A percentile compares a stretch with the other conserved stretches of the same genome.
Conservation (phyloP, 805 yeast species). For the Wickerhamiella domercqiae region DNA sequence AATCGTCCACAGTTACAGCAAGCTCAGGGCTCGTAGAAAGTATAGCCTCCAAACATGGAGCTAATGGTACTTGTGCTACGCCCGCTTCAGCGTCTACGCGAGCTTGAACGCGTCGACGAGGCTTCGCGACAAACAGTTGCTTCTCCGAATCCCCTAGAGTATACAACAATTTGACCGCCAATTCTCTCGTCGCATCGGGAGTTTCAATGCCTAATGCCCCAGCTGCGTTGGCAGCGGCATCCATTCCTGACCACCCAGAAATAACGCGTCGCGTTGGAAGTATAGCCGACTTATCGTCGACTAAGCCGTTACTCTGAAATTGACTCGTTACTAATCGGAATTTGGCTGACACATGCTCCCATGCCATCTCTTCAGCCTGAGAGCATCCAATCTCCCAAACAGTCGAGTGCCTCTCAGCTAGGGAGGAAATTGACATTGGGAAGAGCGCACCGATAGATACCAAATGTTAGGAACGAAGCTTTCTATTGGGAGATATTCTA, state of each 20-base stretch:
- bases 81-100: conserved; percentile 14
- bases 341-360: neutral
- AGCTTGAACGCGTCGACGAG: conserved; percentile 12
- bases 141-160: conserved; percentile 23
- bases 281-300: neutral
- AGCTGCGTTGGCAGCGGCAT: no score
- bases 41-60: conserved; percentile 23
- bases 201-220: no score
- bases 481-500: no score
- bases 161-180: conserved; percentile 25
- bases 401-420: no score
- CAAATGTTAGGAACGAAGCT: no score
- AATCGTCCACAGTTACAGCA: conserved; percentile 22
- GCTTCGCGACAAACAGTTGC: conserved; percentile 25
- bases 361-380: no score
- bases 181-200: no score
- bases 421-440: no score
- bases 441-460: no score
- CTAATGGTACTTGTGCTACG: conserved; percentile 23
- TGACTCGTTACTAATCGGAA: neutral
- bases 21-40: conserved; percentile 26
- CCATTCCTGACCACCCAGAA: no score
- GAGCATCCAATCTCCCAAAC: no score
- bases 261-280: neutral
- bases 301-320: neutral